Base-by-base conservation (phyloP, 2,329 filamentous ascomycete genomes). In the Bipolaris sorokiniana region DNA sequence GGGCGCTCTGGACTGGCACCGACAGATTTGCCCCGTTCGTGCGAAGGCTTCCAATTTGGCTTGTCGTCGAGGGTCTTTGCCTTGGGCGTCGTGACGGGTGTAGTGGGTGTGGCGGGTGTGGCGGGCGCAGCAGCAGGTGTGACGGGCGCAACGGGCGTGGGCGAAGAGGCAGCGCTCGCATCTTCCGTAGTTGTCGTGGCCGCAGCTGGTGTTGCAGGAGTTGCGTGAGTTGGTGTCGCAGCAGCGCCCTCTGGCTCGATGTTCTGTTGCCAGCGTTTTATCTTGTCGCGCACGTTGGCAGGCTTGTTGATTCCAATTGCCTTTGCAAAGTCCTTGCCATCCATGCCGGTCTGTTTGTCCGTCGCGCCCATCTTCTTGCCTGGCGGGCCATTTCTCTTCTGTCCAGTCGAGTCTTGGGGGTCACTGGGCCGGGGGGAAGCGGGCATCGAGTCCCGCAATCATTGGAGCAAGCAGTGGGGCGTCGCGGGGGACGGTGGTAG, bases 201-300 rank as follows among this genome's bases (percentile, higher is more conserved):
- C 10, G 28, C 28, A 3, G 28, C 28, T 31, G 28, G 28, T 4
- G 28, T 31, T 11, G 28, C 28, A 13, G 28, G 28, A 11, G 28
- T 13, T 11, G 28, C 28, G 3, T 10, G 28, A 31, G 28, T 7
- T 3, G 23, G 13, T 16, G n/a, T 28, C 1, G 42, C 9, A 11
- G n/a, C 5, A 2, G 26, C n/a, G 26, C 57, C 58, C 23, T 88
- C 88, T 5, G 84, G 84, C 33, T 88, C 90, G 69, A 90, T 91
- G 64, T 88, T 82, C 70, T 89, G 89, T 76, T 97, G 92, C 92
- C 92, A 97, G 76, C 88, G 85, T 66, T 88, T 89, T 51, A 97
- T 90, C 68, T 92, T 88, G 64, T 91, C 89, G 61, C 86, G 86
- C 46, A 96, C 79, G 65, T 82, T 81, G 66, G 77, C 80, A 49